Percentiles rank a stretch among this genome's conserved stretches.
Conservation (phyloP, 1,284 basidiomycete genomes). For the Sporisorium iseilematis-ciliati region DNA sequence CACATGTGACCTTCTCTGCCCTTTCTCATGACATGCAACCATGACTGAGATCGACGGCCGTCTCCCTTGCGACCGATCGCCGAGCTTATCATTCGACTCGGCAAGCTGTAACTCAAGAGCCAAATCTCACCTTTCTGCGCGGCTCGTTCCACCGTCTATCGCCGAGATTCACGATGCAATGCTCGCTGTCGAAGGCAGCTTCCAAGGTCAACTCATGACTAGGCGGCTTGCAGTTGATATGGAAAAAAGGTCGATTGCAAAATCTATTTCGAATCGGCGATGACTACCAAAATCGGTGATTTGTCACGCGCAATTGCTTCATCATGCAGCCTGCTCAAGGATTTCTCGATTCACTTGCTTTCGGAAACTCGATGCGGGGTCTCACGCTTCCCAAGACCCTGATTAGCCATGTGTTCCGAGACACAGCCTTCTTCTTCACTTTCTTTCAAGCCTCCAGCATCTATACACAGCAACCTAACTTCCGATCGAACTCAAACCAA, state of each 20-base stretch:
- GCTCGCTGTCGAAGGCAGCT: background rate
- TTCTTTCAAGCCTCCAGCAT: background rate
- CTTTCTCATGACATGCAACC: slow-evolving; percentile 4
- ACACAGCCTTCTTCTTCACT: background rate
- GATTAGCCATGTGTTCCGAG: too few species aligned
- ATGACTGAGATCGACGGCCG: slow-evolving; percentile 11
- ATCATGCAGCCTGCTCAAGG: slow-evolving; percentile 1
- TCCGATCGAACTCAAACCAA: too few species aligned
- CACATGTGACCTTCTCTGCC: background rate
- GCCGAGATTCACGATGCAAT: background rate
- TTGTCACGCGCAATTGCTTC: slow-evolving; percentile 15
- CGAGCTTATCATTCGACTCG: background rate
- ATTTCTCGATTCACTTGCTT: background rate
- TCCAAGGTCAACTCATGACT: background rate
- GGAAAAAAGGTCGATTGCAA: too few species aligned
- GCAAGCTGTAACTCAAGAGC: too few species aligned
- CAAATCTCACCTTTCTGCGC: background rate
- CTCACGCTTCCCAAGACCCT: too few species aligned
- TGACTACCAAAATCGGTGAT: background rate
- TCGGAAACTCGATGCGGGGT: too few species aligned
- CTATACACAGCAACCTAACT: background rate
- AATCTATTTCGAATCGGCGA: background rate
- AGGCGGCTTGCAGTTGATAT: too few species aligned
- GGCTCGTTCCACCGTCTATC: slow-evolving; percentile 3
- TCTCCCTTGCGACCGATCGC: background rate